phyloP scores from a whole-genome alignment of 805 yeast species.

The Saccharomycopsis synnaedendra region DNA sequence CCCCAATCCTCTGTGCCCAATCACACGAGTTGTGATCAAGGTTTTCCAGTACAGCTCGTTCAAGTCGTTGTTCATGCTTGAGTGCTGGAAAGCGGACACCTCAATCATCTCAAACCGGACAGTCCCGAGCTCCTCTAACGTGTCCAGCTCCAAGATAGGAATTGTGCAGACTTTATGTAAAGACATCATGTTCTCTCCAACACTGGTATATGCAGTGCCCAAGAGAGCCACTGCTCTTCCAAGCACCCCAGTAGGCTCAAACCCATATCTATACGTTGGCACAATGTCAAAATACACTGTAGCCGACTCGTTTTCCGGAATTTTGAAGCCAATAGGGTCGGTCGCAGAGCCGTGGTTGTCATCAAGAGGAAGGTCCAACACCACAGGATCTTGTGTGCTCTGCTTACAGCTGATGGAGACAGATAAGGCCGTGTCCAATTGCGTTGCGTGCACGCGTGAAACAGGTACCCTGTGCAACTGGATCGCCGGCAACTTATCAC shows the following conservation, averaged over 20 bases:
- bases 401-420: constrained; percentile 38
- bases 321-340: constrained; percentile 64
- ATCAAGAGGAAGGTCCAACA: constrained; percentile 73
- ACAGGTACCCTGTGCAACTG: constrained; percentile 65
- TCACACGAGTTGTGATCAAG: constrained; percentile 76
- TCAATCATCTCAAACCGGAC: constrained; percentile 65
- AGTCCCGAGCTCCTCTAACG: constrained; percentile 67
- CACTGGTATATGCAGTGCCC: constrained; percentile 47
- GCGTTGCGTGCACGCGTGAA: constrained; percentile 67
- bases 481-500: constrained; percentile 48
- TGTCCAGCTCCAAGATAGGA: constrained; percentile 65
- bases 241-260: constrained; percentile 27
- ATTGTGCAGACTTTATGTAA: constrained; percentile 53
- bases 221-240: constrained; percentile 81
- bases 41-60: constrained; percentile 88
- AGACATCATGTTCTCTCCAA: constrained; percentile 58
- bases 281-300: constrained; percentile 72
- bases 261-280: constrained; percentile 64
- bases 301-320: constrained; percentile 39
- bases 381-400: constrained; percentile 42
- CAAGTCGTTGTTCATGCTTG: constrained; percentile 48
- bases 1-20: constrained; percentile 94
- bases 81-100: constrained; percentile 64
- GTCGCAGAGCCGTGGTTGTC: constrained; percentile 35
- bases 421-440: constrained; percentile 79